Evolutionary conservation across 805 yeast genomes (phyloP), one percentile per base, ranked within the genome.

Genomic region (Cyberlindnera euphorbiae): DNA sequence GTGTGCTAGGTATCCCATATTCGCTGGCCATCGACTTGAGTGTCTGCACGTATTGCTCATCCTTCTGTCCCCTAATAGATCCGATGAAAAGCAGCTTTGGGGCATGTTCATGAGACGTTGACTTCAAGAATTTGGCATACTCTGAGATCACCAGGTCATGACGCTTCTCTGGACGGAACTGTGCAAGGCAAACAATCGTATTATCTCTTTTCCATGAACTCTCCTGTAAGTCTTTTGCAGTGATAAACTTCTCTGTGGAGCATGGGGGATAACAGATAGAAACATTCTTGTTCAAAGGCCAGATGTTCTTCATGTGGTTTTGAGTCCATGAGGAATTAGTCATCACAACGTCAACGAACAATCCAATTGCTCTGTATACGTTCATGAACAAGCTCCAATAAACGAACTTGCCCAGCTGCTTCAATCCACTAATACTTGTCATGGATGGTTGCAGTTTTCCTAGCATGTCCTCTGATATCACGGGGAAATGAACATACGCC

Each of bases 401-500:
- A 3, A 63, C 28, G 43, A 67, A 74, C 53, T 77, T 79, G 17
- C 66, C 39, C 58, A 60, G 11, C 38, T 52, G 45, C 39, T 60
- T 26, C 38, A 37, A 10, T 30, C 48, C 44, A 38, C 35, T 33
- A 40, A 53, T 39, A 28, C 49, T 43, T 12, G 38, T 19, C 5
- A 39, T 52, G 42, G 46, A 47, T 32, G 54, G 57, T 34, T 62
- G 62, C 44, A 83, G 60, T 47, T 82, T 81, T 33, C 63, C 64
- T 45, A 88, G 63, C 99, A 93, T 93, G 48, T 90, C 97, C 18
- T 66, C 61, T 28, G 95, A 94, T 23, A 93, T 79, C 13, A 89
- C 75, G 1, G 99, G 99, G 63, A 84, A 93, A 62, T 93, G 99
- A n/a, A 87, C 85, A 53, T 93, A 93, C 1, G 96, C 77, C 17